Conservation (phyloP, 495 filamentous ascomycete genomes). For the Cryomyces antarcticus region DNA sequence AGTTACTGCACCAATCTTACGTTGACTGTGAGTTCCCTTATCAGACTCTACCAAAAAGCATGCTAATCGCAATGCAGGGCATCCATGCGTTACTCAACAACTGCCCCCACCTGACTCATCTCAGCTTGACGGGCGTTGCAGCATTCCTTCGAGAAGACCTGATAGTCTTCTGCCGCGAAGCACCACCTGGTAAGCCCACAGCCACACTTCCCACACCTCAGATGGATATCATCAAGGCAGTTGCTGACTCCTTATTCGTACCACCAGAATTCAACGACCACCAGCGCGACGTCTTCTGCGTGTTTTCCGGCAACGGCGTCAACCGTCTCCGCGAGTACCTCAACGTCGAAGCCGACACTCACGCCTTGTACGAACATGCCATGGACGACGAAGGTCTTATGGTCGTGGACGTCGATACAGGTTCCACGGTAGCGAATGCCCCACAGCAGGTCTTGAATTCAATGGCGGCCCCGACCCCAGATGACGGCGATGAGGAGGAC, state of each 20-base stretch:
- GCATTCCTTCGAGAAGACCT: constrained; percentile 61
- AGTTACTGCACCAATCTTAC: constrained; percentile 83
- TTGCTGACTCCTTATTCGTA: constrained; percentile 11
- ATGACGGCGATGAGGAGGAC: constrained; percentile 8
- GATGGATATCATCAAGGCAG: neutral
- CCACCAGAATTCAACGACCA: constrained; percentile 74
- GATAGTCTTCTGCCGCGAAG: constrained; percentile 63
- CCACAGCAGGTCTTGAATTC: neutral
- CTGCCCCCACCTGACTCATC: constrained; percentile 81
- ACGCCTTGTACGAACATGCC: constrained; percentile 5
- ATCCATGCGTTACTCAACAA: constrained; percentile 76
- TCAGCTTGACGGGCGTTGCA: constrained; percentile 88
- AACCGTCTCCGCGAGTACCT: constrained; percentile 53
- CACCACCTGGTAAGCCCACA: constrained; percentile 42
- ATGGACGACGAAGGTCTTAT: constrained; percentile 9
- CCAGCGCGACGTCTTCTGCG: constrained; percentile 87
- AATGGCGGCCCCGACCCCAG: neutral
- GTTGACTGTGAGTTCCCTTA: constrained; percentile 38
- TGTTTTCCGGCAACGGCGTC: constrained; percentile 84
- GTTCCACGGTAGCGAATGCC: too few relatives aligned
- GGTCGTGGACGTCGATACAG: neutral
- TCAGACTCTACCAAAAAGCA: neutral
- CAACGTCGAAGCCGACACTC: constrained; percentile 23
- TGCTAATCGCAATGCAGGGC: constrained; percentile 35
- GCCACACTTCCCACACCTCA: neutral